phyloP scores from a whole-genome alignment of 305 asterid species.

The Fraxinus albicans region DNA sequence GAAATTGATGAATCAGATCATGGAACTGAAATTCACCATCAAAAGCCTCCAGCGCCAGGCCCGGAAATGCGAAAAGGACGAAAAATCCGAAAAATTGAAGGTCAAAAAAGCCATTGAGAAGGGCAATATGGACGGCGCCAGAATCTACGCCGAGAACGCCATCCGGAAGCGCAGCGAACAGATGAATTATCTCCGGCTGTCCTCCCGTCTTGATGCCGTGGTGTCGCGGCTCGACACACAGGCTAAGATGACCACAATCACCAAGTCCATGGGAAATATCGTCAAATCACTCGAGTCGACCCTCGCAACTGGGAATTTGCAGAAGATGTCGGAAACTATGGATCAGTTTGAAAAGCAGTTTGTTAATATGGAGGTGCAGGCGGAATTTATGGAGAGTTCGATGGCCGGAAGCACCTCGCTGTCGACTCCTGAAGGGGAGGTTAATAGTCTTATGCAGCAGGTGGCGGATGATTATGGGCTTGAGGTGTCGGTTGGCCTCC shows the following conservation, averaged over 20 bases:
- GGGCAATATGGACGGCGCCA: constrained; percentile 91
- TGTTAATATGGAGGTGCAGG: constrained; percentile 97
- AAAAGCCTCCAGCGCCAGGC: constrained; percentile 85
- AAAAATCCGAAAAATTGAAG: constrained; percentile 82
- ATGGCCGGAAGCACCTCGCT: constrained; percentile 97
- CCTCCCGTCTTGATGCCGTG: constrained; percentile 95
- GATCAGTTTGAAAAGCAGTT: constrained; percentile 86
- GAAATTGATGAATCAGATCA: constrained; percentile 83
- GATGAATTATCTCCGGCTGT: constrained; percentile 87
- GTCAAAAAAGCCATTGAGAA: constrained; percentile 91
- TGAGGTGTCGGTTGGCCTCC: constrained; percentile 86
- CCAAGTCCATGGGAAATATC: constrained; percentile 81
- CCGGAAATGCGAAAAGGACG: constrained; percentile 85
- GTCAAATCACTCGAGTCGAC: constrained; percentile 83
- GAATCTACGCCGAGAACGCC: constrained; percentile 94
- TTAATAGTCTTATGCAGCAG: constrained; percentile 86
- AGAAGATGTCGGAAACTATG: constrained; percentile 98
- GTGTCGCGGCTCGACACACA: constrained; percentile 92
- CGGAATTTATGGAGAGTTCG: constrained; percentile 96
- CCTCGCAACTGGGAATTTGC: constrained; percentile 74
- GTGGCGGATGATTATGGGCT: constrained; percentile 96
- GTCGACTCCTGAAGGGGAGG: constrained; percentile 93
- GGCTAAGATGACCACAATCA: constrained; percentile 77
- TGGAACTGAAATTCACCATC: constrained; percentile 88
- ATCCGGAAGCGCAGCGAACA: constrained; percentile 90